Evolutionary conservation across 1,139 yeast species (phyloP), one percentile per base, ranked within the genome.

Genomic region (Nadsonia starkeyi-henricii): DNA sequence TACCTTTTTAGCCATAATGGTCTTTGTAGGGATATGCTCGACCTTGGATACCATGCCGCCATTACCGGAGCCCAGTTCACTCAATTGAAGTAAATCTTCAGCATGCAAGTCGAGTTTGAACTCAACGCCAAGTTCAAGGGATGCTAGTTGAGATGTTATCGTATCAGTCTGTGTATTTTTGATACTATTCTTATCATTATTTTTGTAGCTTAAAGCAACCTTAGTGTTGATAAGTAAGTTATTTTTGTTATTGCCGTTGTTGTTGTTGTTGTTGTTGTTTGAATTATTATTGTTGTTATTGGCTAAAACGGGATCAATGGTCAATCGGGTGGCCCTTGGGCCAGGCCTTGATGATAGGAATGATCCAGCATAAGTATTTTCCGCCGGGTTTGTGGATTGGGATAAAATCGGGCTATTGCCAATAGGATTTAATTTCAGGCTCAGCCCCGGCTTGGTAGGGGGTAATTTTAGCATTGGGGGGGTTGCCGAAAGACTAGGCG

Each of bases 11-110:
- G 98, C 98, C 88, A 93, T 85, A 42, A 83, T 77, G 50, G 79
- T 80, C 54, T 89, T 86, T 3, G 91, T 80, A 18, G 97, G 96
- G 2, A 85, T 74, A 64, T 91, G 98, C 49, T 86, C 67, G 15
- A 88, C 93, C 61, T 88, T 86, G 48, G 85, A 73, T 2, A 91
- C 99, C 1, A 88, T 80, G 2, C 99, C 99, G 15, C 95, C 86
- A 62, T 86, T 89, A 7, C 99, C 99, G 33, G 86, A 74, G 12
- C 99, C 99, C 51, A 91, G 72, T 54, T 79, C 81, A 53, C 85
- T 81, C 49, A 91, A 65, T 28, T 80, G 77, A 20, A 86, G 75
- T 44, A 93, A 67, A 60, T 91, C 96, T 45, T 78, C 77, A 53
- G 74, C 79, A 50, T 74, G 72, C 48, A 84, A 69, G 50, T 77